Percentiles rank a stretch among this genome's conserved stretches.
Conservation (phyloP, 257 asterid genomes). For the Solanum sitiens region DNA sequence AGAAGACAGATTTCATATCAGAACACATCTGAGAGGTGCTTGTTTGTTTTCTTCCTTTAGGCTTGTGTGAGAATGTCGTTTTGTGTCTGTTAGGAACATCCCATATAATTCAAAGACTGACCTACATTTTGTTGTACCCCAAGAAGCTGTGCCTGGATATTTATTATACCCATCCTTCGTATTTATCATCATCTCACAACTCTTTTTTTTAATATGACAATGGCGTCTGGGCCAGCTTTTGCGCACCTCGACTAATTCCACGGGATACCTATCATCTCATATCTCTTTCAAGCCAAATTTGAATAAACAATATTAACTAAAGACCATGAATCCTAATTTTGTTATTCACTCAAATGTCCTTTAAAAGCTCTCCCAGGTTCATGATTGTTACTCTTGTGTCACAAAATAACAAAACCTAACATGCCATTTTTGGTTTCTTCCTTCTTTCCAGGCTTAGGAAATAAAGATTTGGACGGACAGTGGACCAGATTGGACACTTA, state of each 20-base stretch:
- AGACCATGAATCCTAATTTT: not conserved
- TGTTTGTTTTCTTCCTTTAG: not conserved
- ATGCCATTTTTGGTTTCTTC: not conserved
- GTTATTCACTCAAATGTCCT: not conserved
- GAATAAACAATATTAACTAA: not conserved
- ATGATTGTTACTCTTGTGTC: not conserved
- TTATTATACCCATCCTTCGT: not conserved
- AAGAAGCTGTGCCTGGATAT: not conserved
- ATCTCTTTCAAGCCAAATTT: not conserved
- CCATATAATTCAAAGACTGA: not conserved
- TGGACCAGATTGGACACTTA: not conserved
- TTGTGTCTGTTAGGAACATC: not conserved
- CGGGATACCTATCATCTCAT: not conserved
- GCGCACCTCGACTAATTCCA: not conserved
- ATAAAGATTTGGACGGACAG: not conserved
- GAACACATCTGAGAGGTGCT: not conserved
- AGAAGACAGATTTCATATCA: not conserved
- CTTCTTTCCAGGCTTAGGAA: not conserved
- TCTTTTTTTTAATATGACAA: not conserved
- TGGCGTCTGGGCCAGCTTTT: not conserved
- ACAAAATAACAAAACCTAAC: not conserved
- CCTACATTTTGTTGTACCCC: not conserved
- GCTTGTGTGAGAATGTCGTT: not conserved
- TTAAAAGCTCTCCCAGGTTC: not conserved
- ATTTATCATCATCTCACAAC: not conserved